Conservation (phyloP, 305 asterid genomes). For the Solanum hybrid region DNA sequence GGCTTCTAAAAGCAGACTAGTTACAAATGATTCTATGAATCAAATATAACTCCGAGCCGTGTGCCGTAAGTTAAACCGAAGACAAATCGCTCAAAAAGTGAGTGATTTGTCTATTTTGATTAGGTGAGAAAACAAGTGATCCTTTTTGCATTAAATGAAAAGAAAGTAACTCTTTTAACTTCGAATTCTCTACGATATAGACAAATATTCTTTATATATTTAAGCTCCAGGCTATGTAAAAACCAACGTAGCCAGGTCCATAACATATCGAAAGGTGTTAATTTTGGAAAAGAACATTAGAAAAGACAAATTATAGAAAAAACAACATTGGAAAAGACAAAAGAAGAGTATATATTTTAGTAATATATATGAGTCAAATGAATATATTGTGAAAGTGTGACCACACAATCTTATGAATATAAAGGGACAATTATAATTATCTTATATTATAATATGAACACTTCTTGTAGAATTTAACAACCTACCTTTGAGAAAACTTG, state of each 20-base stretch:
- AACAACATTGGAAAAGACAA: background rate
- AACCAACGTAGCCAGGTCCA: background rate
- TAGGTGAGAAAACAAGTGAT: too few relatives aligned
- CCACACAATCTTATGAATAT: background rate
- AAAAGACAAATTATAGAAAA: background rate
- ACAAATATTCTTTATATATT: too few relatives aligned
- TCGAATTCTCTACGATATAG: background rate
- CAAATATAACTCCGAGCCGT: too few relatives aligned
- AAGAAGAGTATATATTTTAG: background rate
- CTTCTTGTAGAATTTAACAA: background rate
- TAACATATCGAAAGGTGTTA: background rate
- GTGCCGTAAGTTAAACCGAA: too few relatives aligned
- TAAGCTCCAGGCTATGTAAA: background rate
- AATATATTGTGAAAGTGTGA: background rate
- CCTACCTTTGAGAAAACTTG: background rate
- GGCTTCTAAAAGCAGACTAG: too few relatives aligned
- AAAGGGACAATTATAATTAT: background rate
- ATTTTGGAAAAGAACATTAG: background rate
- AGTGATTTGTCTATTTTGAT: background rate
- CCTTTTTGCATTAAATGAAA: background rate
- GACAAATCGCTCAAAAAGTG: background rate
- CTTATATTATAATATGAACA: background rate
- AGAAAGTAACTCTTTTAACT: too few relatives aligned
- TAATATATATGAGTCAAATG: background rate
- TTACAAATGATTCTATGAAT: too few relatives aligned